Conservation (phyloP, 495 filamentous ascomycete genomes). For the Beverwykella pulmonaria region DNA sequence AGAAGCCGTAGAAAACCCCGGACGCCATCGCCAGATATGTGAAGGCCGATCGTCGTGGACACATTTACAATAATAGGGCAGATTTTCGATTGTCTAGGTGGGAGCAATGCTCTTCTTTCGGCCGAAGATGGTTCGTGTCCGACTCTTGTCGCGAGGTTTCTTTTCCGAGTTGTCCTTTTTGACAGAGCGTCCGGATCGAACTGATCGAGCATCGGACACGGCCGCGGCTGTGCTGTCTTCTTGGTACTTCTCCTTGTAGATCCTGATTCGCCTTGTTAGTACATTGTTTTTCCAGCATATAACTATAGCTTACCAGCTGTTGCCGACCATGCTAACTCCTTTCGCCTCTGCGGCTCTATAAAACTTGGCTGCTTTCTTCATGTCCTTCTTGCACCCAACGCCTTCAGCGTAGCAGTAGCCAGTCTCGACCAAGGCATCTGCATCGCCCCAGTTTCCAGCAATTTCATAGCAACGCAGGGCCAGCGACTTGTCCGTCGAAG, state of each 20-base stretch:
- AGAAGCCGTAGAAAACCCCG: conserved; percentile 6
- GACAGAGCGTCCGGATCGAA: conserved; percentile 30
- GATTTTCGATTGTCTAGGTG: not conserved
- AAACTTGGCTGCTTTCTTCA: conserved; percentile 89
- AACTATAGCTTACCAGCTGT: conserved; percentile 75
- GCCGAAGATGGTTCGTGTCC: conserved; percentile 68
- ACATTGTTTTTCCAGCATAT: not conserved
- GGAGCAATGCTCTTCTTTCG: conserved; percentile 53
- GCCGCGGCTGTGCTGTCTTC: conserved; percentile 53
- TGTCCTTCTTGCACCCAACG: conserved; percentile 80
- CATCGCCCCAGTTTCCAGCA: conserved; percentile 95
- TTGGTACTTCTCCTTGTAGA: conserved; percentile 89
- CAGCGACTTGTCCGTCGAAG: conserved; percentile 84
- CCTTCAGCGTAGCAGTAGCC: conserved; percentile 50
- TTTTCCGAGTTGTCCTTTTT: conserved; percentile 53
- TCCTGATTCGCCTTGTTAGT: conserved; percentile 57
- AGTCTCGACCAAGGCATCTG: conserved; percentile 71
- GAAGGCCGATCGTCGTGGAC: conserved; percentile 22
- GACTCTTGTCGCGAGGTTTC: conserved; percentile 64
- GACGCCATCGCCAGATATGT: conserved; percentile 25
- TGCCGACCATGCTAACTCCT: conserved; percentile 96
- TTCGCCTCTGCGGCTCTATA: conserved; percentile 89
- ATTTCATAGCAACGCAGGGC: conserved; percentile 95
- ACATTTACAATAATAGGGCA: conserved; percentile 19
- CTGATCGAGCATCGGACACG: conserved; percentile 46